Evolutionary conservation across 2,329 filamentous ascomycete genomes (phyloP), one percentile per base, ranked within the genome.

Genomic region (Neofusicoccum ribis): DNA sequence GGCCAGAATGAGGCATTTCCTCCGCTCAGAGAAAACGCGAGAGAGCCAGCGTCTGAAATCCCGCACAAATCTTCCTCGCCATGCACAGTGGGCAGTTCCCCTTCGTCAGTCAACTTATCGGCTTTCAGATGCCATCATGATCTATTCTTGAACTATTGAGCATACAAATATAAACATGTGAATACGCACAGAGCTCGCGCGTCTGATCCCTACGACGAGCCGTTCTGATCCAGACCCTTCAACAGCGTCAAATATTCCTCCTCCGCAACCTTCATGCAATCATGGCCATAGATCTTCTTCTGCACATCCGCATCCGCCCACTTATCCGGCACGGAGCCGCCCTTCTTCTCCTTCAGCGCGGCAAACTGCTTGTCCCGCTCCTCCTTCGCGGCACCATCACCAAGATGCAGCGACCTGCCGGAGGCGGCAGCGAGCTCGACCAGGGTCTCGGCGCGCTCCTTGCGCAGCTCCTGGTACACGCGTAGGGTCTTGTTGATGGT

Each of bases 381-480:
- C 69, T 85, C 83, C 76, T 87, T 86, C 7, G 84, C 86, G 43
- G 81, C 83, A 5, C 86, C 86, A 5, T 85, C 82, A 2, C 85
- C 85, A 23, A 88, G 72, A 75, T 88, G 86, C 75, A 88, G 73
- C 0, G 78, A 79, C 27, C 82, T 74, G 2, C 86, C 85, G 44
- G 78, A 83, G 17, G 83, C 82, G 1, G 85, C 84, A 0, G 85
- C 86, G 46, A 87, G 72, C 50, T 85, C 84, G 0, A 87, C 85
- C 4, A 88, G 76, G 0, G 80, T 78, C 71, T 88, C 85, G 0
- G 86, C 85, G 0, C 86, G 78, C 20, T 82, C 79, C 72, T 86
- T 86, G 2, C 86, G 78, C 15, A 86, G 77, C 63, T 76, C 78
- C 72, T 88, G 84, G 66, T 88, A 88, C 12, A 86, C 78, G 50